These are phyloP conservation scores for Ehretia macrophylla DNA, from an alignment of 257 asterid species.

Conservation along the genomic window DNA sequence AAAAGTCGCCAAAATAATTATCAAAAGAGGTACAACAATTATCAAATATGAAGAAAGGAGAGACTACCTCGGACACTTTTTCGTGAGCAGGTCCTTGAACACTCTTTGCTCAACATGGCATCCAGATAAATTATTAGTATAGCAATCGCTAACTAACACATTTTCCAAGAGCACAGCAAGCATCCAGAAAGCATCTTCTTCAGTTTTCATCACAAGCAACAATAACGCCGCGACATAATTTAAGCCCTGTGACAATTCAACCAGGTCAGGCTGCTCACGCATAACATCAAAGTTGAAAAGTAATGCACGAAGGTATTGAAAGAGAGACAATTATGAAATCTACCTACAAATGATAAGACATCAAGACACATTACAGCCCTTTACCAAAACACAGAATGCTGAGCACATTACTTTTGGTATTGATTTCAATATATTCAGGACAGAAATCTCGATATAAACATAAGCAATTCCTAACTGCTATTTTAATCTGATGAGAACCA, in stretches of 20 bases:
- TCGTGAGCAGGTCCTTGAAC: constrained; percentile 74
- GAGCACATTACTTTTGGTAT: no score
- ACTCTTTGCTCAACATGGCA: constrained; percentile 98
- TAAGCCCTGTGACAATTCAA: constrained; percentile 60
- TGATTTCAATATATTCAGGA: no score
- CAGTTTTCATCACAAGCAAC: constrained; percentile 95
- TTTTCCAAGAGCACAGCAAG: constrained; percentile 89
- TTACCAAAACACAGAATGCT: no score
- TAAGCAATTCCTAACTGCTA: no score
- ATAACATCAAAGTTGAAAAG: not conserved
- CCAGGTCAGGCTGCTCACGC: constrained; percentile 2
- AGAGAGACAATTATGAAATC: no score
- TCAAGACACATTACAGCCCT: no score
- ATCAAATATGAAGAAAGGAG: constrained; percentile 9
- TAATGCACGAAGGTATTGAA: not conserved
- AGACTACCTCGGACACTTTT: constrained; percentile 80
- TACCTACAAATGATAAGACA: no score
- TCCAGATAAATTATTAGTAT: constrained; percentile 85
- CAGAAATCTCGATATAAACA: no score
- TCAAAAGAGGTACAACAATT: constrained; percentile 2
- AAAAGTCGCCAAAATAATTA: not conserved
- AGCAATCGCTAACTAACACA: constrained; percentile 88
- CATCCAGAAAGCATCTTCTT: constrained; percentile 99
- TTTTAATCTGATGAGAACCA: no score
- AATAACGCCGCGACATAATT: constrained; percentile 91